Evolutionary conservation across 192 early-diverging fungal species (phyloP).

Genomic region (Rhizophlyctis rosea): DNA sequence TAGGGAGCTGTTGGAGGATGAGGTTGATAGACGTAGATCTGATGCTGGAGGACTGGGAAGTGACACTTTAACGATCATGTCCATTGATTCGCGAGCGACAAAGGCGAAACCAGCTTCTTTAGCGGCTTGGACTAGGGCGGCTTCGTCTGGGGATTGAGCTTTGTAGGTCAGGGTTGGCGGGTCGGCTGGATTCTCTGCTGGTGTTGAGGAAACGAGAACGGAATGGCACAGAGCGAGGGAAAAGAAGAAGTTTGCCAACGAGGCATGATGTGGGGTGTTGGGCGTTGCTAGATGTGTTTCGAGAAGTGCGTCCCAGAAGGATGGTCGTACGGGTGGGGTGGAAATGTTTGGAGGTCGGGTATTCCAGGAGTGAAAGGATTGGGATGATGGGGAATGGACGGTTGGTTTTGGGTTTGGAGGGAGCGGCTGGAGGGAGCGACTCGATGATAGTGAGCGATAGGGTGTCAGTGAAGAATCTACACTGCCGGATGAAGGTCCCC

Average conservation of each 20-base stretch:
- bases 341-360: too few relatives aligned
- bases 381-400: too few relatives aligned
- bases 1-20: slow-evolving; percentile 62
- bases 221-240: slow-evolving; percentile 87
- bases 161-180: slow-evolving; percentile 72
- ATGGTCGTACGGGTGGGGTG: slow-evolving; percentile 59
- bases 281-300: slow-evolving; percentile 48
- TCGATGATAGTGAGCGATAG: too few relatives aligned
- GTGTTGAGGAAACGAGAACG: slow-evolving; percentile 64
- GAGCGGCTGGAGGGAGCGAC: too few relatives aligned
- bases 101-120: slow-evolving; percentile 82
- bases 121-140: slow-evolving; percentile 84
- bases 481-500: too few relatives aligned
- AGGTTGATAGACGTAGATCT: slow-evolving; percentile 69
- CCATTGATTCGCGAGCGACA: slow-evolving; percentile 67
- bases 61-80: slow-evolving; percentile 66
- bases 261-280: slow-evolving; percentile 56
- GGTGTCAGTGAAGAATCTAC: too few relatives aligned
- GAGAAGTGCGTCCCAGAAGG: slow-evolving; percentile 54
- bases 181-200: slow-evolving; percentile 39
- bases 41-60: too few relatives aligned
- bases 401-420: too few relatives aligned
- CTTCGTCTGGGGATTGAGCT: slow-evolving; percentile 93
- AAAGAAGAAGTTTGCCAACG: slow-evolving; percentile 71
- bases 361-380: too few relatives aligned